phyloP scores from a whole-genome alignment of 495 filamentous ascomycete genomes.

The Cercophora newfieldiana region DNA sequence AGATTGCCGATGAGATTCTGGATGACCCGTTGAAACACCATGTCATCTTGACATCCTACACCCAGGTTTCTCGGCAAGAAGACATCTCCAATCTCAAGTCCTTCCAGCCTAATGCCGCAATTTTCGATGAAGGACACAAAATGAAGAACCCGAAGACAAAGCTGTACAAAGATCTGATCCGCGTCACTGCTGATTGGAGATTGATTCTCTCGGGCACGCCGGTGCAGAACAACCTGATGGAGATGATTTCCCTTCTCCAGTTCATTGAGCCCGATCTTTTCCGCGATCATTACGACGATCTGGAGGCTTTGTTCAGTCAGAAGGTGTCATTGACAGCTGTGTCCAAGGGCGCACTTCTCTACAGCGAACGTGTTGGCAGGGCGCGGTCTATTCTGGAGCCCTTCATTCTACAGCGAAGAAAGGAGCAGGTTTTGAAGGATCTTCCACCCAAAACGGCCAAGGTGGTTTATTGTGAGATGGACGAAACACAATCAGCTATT shows the following conservation, averaged over 20 bases:
- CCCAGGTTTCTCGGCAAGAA: constrained; percentile 42
- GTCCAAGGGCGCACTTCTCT: constrained; percentile 73
- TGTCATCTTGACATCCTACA: constrained; percentile 88
- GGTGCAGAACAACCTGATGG: constrained; percentile 92
- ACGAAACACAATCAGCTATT: constrained; percentile 63
- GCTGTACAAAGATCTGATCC: constrained; percentile 76
- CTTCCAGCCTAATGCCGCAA: constrained; percentile 60
- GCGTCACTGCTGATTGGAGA: constrained; percentile 73
- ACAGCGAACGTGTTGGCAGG: constrained; percentile 77
- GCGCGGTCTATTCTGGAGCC: constrained; percentile 92
- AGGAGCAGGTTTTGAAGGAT: constrained; percentile 88
- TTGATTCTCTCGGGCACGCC: constrained; percentile 91
- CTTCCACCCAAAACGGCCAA: constrained; percentile 77
- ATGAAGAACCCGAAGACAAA: constrained; percentile 83
- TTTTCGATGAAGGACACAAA: constrained; percentile 92
- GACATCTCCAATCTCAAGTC: constrained; percentile 42
- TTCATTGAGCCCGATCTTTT: constrained; percentile 91
- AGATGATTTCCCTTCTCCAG: constrained; percentile 81
- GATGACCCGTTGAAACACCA: constrained; percentile 66
- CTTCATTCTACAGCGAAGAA: constrained; percentile 90
- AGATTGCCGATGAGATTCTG: constrained; percentile 65
- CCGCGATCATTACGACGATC: constrained; percentile 65
- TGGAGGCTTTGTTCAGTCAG: constrained; percentile 82
- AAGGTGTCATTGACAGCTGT: constrained; percentile 80
- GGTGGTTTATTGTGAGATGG: constrained; percentile 79